Percentiles rank a stretch among this genome's conserved stretches.
Evolutionary conservation across 306 rosid genomes (phyloP).

Genomic region (Rosa lucieae): DNA sequence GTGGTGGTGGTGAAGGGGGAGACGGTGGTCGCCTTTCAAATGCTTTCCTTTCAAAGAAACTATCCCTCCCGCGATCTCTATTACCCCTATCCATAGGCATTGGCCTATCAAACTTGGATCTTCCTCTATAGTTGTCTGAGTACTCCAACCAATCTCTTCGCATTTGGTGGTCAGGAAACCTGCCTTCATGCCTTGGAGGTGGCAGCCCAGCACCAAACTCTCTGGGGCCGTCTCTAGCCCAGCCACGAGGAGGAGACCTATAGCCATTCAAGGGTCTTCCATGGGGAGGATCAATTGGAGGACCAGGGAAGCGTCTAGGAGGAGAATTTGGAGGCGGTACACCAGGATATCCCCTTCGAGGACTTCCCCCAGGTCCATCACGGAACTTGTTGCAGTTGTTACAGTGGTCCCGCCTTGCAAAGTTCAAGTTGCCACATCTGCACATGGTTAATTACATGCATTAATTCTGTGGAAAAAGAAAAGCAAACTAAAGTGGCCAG

Average conservation of each 20-base stretch:
- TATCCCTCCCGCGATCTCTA: conserved; percentile 73
- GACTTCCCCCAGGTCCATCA: conserved; percentile 60
- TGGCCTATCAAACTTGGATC: conserved; percentile 76
- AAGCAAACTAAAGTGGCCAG: background rate
- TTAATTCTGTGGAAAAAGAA: background rate
- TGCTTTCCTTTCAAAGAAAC: conserved; percentile 62
- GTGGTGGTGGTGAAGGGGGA: conserved; percentile 50
- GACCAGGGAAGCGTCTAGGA: conserved; percentile 72
- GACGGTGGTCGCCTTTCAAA: conserved; percentile 77
- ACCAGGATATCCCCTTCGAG: conserved; percentile 69
- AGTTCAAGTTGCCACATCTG: conserved; percentile 91
- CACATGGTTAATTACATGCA: conserved; percentile 6
- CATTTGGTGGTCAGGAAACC: conserved; percentile 60
- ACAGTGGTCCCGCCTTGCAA: conserved; percentile 89
- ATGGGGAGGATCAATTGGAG: conserved; percentile 67
- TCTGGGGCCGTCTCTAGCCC: conserved; percentile 73
- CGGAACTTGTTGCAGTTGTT: conserved; percentile 84
- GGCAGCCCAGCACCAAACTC: conserved; percentile 68
- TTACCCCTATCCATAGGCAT: conserved; percentile 63
- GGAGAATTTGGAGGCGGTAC: conserved; percentile 61
- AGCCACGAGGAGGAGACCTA: conserved; percentile 83
- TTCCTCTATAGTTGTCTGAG: conserved; percentile 65
- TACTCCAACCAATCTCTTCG: conserved; percentile 65
- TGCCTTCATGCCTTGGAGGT: conserved; percentile 65
- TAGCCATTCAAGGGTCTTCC: conserved; percentile 69